phyloP scores from a whole-genome alignment of 2,329 filamentous ascomycete species.

The Penicillium sclerotigenum region DNA sequence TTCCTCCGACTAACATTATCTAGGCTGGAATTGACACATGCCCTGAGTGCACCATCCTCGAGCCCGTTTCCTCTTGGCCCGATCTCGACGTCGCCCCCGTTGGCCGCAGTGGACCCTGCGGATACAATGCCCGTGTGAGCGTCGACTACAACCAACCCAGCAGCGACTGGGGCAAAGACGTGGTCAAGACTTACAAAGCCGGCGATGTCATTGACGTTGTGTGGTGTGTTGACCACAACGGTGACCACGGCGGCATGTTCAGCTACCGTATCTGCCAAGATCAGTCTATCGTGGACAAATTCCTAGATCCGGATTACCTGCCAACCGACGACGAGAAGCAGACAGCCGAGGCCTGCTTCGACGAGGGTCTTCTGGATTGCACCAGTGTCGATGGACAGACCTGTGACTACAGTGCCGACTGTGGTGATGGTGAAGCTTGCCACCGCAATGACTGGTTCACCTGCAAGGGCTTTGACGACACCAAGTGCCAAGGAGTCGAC shows the following conservation, averaged over 20 bases:
- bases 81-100: constrained; percentile 47
- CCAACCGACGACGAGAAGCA: constrained; percentile 54
- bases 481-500: constrained; percentile 47
- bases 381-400: constrained; percentile 51
- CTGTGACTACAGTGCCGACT: constrained; percentile 52
- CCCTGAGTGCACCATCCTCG: constrained; percentile 55
- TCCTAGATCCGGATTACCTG: constrained; percentile 48
- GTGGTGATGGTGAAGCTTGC: constrained; percentile 44
- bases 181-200: constrained; percentile 46
- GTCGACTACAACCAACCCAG: constrained; percentile 54
- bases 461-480: constrained; percentile 34
- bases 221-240: constrained; percentile 58
- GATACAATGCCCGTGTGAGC: constrained; percentile 53
- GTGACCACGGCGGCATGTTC: constrained; percentile 58
- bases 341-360: constrained; percentile 53
- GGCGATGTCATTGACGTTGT: constrained; percentile 51
- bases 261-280: constrained; percentile 54
- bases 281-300: constrained; percentile 51
- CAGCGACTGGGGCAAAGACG: constrained; percentile 44
- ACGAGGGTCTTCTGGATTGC: constrained; percentile 48
- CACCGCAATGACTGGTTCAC: constrained; percentile 56
- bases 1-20: background rate
- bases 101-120: constrained; percentile 51
- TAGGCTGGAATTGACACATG: constrained; percentile 51
- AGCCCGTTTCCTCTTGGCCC: constrained; percentile 53